Conservation (phyloP, 163 green algal genomes). For the Scenedesmus sp. region DNA sequence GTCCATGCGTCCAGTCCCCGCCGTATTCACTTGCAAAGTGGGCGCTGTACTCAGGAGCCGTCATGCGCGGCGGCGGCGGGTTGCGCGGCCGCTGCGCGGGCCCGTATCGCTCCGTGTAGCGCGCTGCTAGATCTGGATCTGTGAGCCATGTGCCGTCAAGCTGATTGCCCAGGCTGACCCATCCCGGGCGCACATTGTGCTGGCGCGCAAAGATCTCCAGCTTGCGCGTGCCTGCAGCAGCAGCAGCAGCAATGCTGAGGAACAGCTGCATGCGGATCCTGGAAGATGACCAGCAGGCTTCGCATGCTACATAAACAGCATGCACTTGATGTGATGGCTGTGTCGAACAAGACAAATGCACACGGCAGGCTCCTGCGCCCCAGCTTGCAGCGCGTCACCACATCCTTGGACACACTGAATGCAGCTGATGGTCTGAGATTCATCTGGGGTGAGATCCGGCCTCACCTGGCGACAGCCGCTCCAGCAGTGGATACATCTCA, state of each 20-base stretch:
- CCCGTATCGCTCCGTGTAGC: neutral
- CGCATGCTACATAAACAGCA: too few relatives aligned
- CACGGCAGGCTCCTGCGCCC: too few relatives aligned
- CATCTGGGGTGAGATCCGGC: neutral
- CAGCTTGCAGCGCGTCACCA: too few relatives aligned
- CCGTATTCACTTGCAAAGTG: neutral
- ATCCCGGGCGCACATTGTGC: conserved; percentile 87
- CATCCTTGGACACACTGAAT: too few relatives aligned
- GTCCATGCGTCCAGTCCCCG: neutral
- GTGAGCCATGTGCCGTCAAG: conserved; percentile 51
- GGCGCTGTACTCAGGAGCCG: neutral
- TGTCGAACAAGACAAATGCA: too few relatives aligned
- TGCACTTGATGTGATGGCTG: too few relatives aligned
- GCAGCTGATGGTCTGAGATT: too few relatives aligned
- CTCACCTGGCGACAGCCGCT: conserved; percentile 80
- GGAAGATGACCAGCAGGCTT: too few relatives aligned
- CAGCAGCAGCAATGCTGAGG: neutral
- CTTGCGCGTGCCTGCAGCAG: conserved; percentile 65
- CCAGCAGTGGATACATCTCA: conserved; percentile 91
- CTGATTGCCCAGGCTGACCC: conserved; percentile 88
- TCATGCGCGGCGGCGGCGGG: neutral
- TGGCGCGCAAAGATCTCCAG: conserved; percentile 82
- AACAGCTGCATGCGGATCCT: too few relatives aligned
- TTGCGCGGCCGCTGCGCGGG: neutral
- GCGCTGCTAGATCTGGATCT: neutral